Evolutionary conservation across 805 yeast species (phyloP), one percentile per base, ranked within the genome.

Genomic region (Komagataella pastoris): DNA sequence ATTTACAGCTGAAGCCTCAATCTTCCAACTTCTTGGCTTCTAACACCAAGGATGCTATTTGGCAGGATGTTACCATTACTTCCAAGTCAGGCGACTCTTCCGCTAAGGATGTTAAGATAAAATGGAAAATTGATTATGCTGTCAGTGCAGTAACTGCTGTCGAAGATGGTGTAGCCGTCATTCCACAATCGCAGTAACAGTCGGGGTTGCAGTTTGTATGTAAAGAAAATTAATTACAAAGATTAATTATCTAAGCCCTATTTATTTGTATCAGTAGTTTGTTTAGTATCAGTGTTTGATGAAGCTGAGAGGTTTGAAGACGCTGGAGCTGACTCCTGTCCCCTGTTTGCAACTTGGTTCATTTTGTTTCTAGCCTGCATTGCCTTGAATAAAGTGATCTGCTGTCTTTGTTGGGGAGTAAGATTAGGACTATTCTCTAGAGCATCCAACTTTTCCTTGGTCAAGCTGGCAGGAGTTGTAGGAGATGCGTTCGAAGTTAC

Each of bases 121-220:
- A 87, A 64, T 88, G 90, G 91, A 85, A 83, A 64, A 74, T 77
- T 21, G 76, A 76, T 52, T 87, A 77, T 62, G 58, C 60, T 8
- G 61, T 74, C 7, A 77, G 75, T 51, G 78, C 80, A n/a, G 61
- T 64, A 19, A 63, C 65, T 7, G 65, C 65, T 18, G 82, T 76
- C 57, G 85, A 80, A 56, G 73, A 80, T 7, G 88, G 88, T 6
- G 79, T 81, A 21, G 68, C 68, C 5, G 60, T 63, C 40, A 30
- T 30, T 30, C 40, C 40, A 30, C 23, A 48, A 56, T 47, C 47
- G 50, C 24, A 51, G 49, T 46, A 55, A 54, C 46, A 48, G 23
- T 21, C 6, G 3, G 17, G 44, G 44, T 44, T 50, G 47, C 47
- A 43, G 44, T 48, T 54, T 51, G 55, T 49, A 46, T 47, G 47